Base-by-base conservation (phyloP, 805 yeast genomes). In the Middelhovenomyces tepae region DNA sequence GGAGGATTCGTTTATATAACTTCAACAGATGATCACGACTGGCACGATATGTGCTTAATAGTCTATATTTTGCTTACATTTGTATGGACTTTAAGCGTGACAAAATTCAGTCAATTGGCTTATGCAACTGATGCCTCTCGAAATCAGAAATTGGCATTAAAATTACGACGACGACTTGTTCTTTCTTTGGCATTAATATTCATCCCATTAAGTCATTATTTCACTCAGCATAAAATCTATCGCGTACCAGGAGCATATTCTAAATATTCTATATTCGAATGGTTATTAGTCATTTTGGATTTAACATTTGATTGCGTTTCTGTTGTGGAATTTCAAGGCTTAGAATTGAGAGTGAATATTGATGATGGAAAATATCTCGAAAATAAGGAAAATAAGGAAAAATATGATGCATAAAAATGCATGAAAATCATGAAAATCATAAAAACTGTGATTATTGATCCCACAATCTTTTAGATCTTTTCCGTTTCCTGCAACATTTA, bases 1-100 rank as follows among this genome's bases (percentile, higher is more conserved):
- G 87, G 89, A 49, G 91, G 91, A 4, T 78, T 87, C 84, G 86
- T 79, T 3, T 85, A 79, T 51, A 78, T 85, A 39, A 81, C 95
- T 0, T 77, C 85, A 2, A 75, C 87, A n/a, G 43, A 36, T 15
- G 40, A 34, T 24, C 11, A 35, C n/a, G 11, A 16, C 18, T 7
- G 22, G 15, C 32, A 38, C 18, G 50, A 47, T 8, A 10, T 82
- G 19, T 81, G 80, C 47, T 82, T 82, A 93, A 78, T 82, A 34
- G 53, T 74, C 17, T 82, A 82, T 54, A 81, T 82, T 33, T 68
- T 78, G 1, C 61, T 82, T 36, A 79, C 91, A 1, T 65, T 81
- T 27, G 93, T 93, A 2, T 82, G 91, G 89, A 75, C 78, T 35
- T 55, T 74, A 17, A 52, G 68, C 22, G 69, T 73, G 14, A 69